Percentiles rank a stretch among this genome's conserved stretches.
phyloP scores from a whole-genome alignment of 208 protist species.

The Acanthamoeba castellanii region DNA sequence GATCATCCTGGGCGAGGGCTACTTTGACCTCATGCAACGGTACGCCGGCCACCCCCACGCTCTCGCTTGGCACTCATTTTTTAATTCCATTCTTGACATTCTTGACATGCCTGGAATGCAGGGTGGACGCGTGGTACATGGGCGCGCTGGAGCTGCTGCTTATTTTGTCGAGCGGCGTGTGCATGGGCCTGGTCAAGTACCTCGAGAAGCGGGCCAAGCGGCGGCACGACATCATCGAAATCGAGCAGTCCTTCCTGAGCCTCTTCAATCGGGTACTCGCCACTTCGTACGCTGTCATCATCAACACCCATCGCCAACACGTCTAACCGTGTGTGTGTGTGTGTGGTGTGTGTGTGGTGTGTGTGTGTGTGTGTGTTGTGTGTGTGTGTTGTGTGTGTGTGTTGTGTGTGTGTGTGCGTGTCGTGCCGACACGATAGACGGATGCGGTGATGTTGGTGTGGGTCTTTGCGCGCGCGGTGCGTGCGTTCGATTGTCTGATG shows the following conservation, averaged over 20 bases:
- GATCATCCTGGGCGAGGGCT: not conserved
- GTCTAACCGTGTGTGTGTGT: too few relatives aligned
- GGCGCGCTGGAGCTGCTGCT: conserved; percentile 35
- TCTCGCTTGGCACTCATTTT: not conserved
- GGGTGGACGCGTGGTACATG: conserved; percentile 56
- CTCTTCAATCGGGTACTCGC: conserved; percentile 42
- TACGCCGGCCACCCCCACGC: not conserved
- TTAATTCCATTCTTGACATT: not conserved
- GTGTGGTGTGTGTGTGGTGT: too few relatives aligned
- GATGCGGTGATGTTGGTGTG: conserved; percentile 64
- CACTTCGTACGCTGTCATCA: not conserved
- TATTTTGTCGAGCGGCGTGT: not conserved
- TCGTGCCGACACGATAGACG: not conserved
- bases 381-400: not conserved
- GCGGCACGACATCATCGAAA: conserved; percentile 42
- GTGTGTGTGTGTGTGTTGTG: too few relatives aligned
- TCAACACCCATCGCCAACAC: not conserved
- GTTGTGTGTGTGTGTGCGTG: not conserved
- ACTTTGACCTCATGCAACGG: conserved; percentile 54
- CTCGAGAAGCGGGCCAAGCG: conserved; percentile 27
- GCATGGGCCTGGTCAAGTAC: conserved; percentile 10
- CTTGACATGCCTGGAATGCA: not conserved
- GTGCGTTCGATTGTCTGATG: conserved; percentile 38
- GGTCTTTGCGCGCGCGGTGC: not conserved
- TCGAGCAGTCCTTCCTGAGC: not conserved